These are phyloP conservation scores for Silene latifolia DNA, from an alignment of 148 eudicot genomes.

Conservation along the genomic window DNA sequence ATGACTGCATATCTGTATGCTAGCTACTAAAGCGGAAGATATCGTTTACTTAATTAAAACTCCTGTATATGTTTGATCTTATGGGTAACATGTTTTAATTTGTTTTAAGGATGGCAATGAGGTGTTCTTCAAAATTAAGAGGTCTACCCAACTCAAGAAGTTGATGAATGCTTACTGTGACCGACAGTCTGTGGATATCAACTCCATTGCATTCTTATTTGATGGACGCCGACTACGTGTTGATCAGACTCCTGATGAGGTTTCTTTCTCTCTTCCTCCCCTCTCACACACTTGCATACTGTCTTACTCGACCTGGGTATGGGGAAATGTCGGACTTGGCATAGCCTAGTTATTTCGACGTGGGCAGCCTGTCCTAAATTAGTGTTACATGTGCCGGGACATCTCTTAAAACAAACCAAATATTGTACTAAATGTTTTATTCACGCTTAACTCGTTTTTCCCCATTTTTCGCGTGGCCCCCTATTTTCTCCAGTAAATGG, in stretches of 20 bases:
- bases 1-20: too few species aligned
- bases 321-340: not conserved
- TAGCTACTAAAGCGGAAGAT: too few species aligned
- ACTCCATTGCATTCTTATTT: slow-evolving; percentile 54
- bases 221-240: slow-evolving; percentile 60
- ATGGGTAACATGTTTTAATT: not conserved
- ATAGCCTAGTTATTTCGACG: not conserved
- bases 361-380: too few species aligned
- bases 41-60: not conserved
- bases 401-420: too few species aligned
- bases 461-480: too few species aligned
- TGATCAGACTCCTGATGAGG: slow-evolving; percentile 74
- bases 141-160: slow-evolving; percentile 59
- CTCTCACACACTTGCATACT: too few species aligned
- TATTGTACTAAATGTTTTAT: too few species aligned
- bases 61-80: not conserved
- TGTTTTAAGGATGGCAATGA: slow-evolving; percentile 56
- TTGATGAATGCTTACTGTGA: slow-evolving; percentile 73
- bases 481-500: too few species aligned
- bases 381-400: too few species aligned
- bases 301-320: not conserved
- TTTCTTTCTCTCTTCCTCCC: slow-evolving; percentile 4
- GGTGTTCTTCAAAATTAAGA: slow-evolving; percentile 58
- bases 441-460: too few species aligned
- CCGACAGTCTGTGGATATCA: slow-evolving; percentile 52